Evolutionary conservation across 106 monocot species (phyloP), one percentile per base, ranked within the genome.

Genomic region (Dendrobium officinale): DNA sequence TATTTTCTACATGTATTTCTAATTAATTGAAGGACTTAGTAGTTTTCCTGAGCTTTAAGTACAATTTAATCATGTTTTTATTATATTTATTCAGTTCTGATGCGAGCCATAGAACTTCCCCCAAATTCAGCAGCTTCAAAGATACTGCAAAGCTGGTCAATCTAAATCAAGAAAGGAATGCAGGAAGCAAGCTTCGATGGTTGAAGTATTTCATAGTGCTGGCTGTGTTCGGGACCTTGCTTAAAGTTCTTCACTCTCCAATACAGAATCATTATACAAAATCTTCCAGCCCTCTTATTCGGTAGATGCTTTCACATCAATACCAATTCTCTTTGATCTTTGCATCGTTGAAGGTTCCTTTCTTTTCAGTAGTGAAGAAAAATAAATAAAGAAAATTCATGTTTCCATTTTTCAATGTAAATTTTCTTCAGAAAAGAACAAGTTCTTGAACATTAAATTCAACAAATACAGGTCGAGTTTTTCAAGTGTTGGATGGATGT

Each of bases 171-270:
- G 84, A 85, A 79, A 87, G 75, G 73, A 79, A 27, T 31, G 43
- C 42, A 67, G 79, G 77, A 58, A 81, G 82, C 81, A 88, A 85
- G 78, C 82, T 82, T 58, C 75, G 70, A n/a, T 85, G 72, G 15
- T 77, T 88, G 43, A 75, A 85, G 68, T n/a, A 77, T 6, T 26
- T 88, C 64, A 64, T 88, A 10, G 67, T 82, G 72, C 55, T 82
- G n/a, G 72, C 84, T 75, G 55, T 82, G 48, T 85, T 81, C 74
- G 87, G 77, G 13, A 85, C 85, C 20, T 61, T 88, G 22, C 55
- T 85, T 15, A 85, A 81, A 33, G 75, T 88, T 70, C 31, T 85
- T 15, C 79, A 56, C 54, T 75, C 74, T 9, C 83, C 87, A 40
- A 72, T 55, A 78, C 16, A 24, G 17, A 37, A n/a, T 33, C 73